These are phyloP conservation scores for Neocallimastix lanati DNA, from an alignment of 192 early-diverging fungal genomes.

Conservation along the genomic window DNA sequence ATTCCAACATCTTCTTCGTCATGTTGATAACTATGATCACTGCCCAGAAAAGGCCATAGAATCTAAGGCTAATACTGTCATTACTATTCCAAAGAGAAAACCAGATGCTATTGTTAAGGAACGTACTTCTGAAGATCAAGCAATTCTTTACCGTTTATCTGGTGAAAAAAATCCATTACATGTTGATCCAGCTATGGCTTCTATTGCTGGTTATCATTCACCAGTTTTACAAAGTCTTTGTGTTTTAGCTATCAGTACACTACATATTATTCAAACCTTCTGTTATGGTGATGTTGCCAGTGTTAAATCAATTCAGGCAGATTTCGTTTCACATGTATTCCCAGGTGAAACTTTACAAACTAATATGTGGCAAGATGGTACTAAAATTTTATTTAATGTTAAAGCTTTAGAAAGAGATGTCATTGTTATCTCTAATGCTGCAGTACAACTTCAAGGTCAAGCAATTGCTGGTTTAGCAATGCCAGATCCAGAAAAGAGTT, in stretches of 20 bases:
- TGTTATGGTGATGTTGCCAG: conserved; percentile 5
- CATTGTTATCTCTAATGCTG: conserved; percentile 79
- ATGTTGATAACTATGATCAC: conserved; percentile 68
- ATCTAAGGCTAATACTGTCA: conserved; percentile 54
- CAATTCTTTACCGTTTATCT: conserved; percentile 83
- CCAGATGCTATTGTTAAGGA: conserved; percentile 69
- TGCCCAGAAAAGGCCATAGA: conserved; percentile 52
- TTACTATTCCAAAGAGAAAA: conserved; percentile 58
- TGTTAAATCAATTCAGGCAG: conserved; percentile 5
- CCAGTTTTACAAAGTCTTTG: conserved; percentile 96
- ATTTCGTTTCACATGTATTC: conserved; percentile 72
- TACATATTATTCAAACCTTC: conserved; percentile 8
- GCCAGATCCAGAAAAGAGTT: conserved; percentile 8
- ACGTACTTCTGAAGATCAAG: conserved; percentile 80
- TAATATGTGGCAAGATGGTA: conserved; percentile 83
- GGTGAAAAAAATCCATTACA: conserved; percentile 97
- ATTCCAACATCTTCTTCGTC: conserved; percentile 86
- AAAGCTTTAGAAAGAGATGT: conserved; percentile 83
- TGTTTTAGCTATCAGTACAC: conserved; percentile 68
- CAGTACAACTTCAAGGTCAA: conserved; percentile 54
- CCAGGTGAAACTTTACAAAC: conserved; percentile 97
- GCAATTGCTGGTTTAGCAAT: conserved; percentile 11
- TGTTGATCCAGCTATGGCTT: conserved; percentile 86
- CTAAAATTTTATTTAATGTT: conserved; percentile 83
- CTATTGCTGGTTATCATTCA: conserved; percentile 83